Base-by-base conservation (phyloP, 2,329 filamentous ascomycete genomes). In the Aaosphaeria arxii region DNA sequence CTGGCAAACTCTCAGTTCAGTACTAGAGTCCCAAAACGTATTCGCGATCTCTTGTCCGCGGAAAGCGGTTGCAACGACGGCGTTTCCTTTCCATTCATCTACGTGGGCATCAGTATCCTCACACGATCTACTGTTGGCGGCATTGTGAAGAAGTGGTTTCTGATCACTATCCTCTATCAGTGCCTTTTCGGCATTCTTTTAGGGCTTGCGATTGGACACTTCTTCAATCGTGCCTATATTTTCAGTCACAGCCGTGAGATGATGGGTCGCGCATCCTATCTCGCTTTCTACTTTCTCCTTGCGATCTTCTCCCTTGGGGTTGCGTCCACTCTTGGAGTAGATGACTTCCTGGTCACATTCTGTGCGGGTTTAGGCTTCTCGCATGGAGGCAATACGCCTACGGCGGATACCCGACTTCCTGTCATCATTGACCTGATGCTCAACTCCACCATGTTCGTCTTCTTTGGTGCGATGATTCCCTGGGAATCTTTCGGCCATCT, bases 21-120 rank as follows among this genome's bases (percentile, higher is more conserved):
- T 46, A 67, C 68, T 1, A 60, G 80, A 11, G 74, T 82, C 1
- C 80, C 79, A 0, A 74, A 71, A 48, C 70, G 79, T 4, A 61
- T 82, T 40, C 74, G 74, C 39, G 70, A 81, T 55, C 62, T 82
- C 42, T 67, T 82, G 7, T 72, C 73, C 13, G 78, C 79, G 0
- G 80, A 83, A 54, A 77, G 74, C 39, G 80, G 77, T 1, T 80
- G 77, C 56, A 82, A 82, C 48, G 79, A 83, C 51, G 80, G 77
- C 6, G 68, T 79, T 5, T 77, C 76, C 0, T 82, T 82, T 50
- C 79, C 79, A 0, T 82, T 82, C 56, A 62, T 82, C 1, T 82
- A 80, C 54, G 61, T 78, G n/a, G 78, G 77, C 0, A 57, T 82
- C 0, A 73, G 71, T 43, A 63, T 75, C 17, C 57, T 80, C 5